Evolutionary conservation across 1,284 basidiomycete genomes (phyloP).

Genomic region (Cutaneotrichosporon sp.): DNA sequence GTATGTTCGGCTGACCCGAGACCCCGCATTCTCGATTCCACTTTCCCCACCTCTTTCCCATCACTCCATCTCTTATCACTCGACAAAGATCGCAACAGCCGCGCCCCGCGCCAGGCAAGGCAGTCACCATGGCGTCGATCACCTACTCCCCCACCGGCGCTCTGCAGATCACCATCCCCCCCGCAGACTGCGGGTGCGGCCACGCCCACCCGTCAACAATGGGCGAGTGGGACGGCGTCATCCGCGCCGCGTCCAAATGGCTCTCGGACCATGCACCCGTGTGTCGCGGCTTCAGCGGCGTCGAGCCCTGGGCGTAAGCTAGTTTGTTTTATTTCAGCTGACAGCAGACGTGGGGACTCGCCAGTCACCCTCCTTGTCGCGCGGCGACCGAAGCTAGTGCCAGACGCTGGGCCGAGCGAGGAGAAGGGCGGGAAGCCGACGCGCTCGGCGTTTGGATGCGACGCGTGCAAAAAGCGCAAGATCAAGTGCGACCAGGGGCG

Average conservation of each 20-base stretch:
- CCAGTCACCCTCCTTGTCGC: neutral
- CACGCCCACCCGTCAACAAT: slow-evolving; percentile 16
- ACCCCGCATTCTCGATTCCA: no score
- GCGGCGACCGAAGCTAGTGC: slow-evolving; percentile 2
- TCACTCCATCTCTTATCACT: no score
- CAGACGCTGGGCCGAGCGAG: neutral
- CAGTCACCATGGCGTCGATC: slow-evolving; percentile 1
- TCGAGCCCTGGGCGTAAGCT: slow-evolving; percentile 23
- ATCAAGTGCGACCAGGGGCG: slow-evolving; percentile 21
- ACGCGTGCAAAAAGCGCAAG: slow-evolving; percentile 21
- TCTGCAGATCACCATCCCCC: slow-evolving; percentile 14
- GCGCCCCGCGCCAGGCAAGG: no score
- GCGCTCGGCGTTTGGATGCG: slow-evolving; percentile 21
- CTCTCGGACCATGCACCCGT: slow-evolving; percentile 16
- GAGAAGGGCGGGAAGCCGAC: slow-evolving; percentile 5
- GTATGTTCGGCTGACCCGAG: neutral
- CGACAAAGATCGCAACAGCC: neutral
- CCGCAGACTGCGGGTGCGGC: neutral
- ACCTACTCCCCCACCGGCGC: slow-evolving; percentile 8
- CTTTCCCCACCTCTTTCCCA: no score
- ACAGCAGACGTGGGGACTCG: slow-evolving; percentile 12
- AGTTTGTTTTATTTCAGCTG: neutral
- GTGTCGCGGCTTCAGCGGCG: slow-evolving; percentile 16
- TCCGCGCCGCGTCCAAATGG: slow-evolving; percentile 13
- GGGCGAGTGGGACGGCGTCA: slow-evolving; percentile 14